phyloP scores from a whole-genome alignment of 208 protist species.

The Trichomonas vaginalis region DNA sequence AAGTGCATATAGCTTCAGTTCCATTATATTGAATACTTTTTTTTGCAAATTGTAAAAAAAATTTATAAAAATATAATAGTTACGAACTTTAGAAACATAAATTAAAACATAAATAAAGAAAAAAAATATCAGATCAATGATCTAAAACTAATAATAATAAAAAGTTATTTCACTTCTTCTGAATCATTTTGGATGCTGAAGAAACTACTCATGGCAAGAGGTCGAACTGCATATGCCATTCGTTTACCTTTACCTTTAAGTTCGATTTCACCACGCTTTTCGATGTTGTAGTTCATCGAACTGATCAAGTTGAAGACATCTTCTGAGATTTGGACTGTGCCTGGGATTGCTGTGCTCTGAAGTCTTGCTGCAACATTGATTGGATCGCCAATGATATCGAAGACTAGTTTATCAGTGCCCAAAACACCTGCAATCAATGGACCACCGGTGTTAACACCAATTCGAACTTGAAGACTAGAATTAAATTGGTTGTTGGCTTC shows the following conservation, averaged over 20 bases:
- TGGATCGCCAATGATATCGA: background rate
- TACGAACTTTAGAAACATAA: too few species aligned
- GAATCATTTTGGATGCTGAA: too few species aligned
- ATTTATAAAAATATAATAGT: too few species aligned
- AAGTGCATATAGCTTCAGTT: too few species aligned
- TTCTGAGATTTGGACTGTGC: background rate
- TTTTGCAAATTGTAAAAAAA: too few species aligned
- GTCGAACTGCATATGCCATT: background rate
- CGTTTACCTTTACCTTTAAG: background rate
- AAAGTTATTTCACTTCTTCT: too few species aligned
- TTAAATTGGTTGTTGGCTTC: background rate
- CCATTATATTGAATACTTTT: too few species aligned
- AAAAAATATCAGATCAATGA: too few species aligned
- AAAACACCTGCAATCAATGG: background rate
- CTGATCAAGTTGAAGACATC: background rate
- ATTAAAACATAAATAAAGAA: too few species aligned
- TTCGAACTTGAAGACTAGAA: background rate
- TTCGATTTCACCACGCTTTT: background rate
- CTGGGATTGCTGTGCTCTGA: background rate
- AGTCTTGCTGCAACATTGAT: background rate
- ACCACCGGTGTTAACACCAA: background rate
- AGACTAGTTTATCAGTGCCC: background rate
- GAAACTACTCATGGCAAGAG: background rate
- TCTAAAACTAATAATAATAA: too few species aligned
- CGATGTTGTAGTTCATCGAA: background rate